A percentile compares a stretch with the other conserved stretches of the same genome.
Evolutionary conservation across 139 green algal genomes (phyloP).

Genomic region (Chlamydomonas schloesseri): DNA sequence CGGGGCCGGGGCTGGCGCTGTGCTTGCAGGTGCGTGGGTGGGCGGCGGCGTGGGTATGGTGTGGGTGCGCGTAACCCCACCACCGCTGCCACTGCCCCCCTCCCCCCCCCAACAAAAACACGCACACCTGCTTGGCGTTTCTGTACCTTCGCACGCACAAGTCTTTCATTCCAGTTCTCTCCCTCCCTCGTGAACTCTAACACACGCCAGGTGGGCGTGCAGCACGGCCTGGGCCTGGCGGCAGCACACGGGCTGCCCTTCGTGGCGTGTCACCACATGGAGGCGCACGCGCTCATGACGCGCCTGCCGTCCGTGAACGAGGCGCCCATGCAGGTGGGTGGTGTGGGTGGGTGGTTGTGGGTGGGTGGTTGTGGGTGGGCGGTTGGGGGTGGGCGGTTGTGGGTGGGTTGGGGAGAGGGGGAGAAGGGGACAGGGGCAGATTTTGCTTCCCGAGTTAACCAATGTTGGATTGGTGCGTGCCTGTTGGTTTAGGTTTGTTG

Average conservation of each 20-base stretch:
- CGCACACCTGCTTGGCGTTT: too few relatives aligned
- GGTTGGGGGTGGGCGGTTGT: neutral
- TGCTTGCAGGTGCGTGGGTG: slow-evolving; percentile 84
- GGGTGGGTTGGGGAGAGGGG: neutral
- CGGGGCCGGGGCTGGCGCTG: slow-evolving; percentile 89
- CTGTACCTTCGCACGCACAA: too few relatives aligned
- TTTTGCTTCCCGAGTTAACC: too few relatives aligned
- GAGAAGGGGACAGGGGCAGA: too few relatives aligned
- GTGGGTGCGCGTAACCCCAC: neutral
- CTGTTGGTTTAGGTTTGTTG: too few relatives aligned
- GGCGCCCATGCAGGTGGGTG: slow-evolving; percentile 27
- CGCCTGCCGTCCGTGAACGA: slow-evolving; percentile 51
- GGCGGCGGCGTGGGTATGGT: neutral
- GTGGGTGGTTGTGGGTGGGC: neutral
- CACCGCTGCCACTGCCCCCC: neutral
- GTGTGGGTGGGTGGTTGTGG: neutral
- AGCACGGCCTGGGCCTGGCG: slow-evolving; percentile 65
- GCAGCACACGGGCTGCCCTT: slow-evolving; percentile 71
- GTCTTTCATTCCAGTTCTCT: too few relatives aligned
- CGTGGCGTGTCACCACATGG: slow-evolving; percentile 94
- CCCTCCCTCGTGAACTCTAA: too few relatives aligned
- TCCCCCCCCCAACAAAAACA: too few relatives aligned
- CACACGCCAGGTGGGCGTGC: slow-evolving; percentile 64
- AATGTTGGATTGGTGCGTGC: too few relatives aligned
- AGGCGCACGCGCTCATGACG: slow-evolving; percentile 90